A percentile compares a stretch with the other conserved stretches of the same genome.
These are phyloP conservation scores for Kodamaea fukazawae DNA, from an alignment of 805 yeast genomes.

Conservation along the genomic window DNA sequence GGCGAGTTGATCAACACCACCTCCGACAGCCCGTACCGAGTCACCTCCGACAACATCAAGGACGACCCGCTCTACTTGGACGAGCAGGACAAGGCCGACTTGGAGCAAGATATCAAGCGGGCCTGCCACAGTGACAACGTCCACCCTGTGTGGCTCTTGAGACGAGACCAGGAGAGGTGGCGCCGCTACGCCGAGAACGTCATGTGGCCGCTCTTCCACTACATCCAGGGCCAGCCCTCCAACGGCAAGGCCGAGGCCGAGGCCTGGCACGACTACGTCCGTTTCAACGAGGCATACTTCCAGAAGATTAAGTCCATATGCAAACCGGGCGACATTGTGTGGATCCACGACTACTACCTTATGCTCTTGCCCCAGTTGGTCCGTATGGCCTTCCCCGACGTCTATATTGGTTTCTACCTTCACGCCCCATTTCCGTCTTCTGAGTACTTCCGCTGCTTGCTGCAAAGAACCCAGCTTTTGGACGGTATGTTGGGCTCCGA, in stretches of 20 bases:
- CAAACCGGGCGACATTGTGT: slow-evolving; percentile 83
- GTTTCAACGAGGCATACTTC: slow-evolving; percentile 87
- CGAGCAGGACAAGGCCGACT: slow-evolving; percentile 50
- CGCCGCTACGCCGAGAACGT: slow-evolving; percentile 85
- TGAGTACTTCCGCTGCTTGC: slow-evolving; percentile 86
- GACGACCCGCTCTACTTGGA: slow-evolving; percentile 60
- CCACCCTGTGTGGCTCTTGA: slow-evolving; percentile 86
- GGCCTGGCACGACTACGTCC: slow-evolving; percentile 85
- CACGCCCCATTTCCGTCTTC: slow-evolving; percentile 95
- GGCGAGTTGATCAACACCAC: slow-evolving; percentile 65
- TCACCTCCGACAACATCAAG: slow-evolving; percentile 25
- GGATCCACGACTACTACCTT: slow-evolving; percentile 90
- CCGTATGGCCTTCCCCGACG: slow-evolving; percentile 71
- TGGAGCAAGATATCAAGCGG: slow-evolving; percentile 47
- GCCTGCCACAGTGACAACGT: slow-evolving; percentile 50
- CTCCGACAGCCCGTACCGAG: slow-evolving; percentile 15
- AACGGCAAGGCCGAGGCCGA: slow-evolving; percentile 67
- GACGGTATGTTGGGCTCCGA: slow-evolving; percentile 93
- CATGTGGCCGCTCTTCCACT: slow-evolving; percentile 94
- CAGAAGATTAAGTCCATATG: slow-evolving; percentile 70
- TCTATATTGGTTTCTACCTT: slow-evolving; percentile 71
- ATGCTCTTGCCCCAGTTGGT: slow-evolving; percentile 78
- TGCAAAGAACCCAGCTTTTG: slow-evolving; percentile 75
- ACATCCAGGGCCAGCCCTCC: slow-evolving; percentile 74
- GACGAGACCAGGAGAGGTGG: slow-evolving; percentile 81